These are phyloP conservation scores for Fusarium acutatum DNA, from an alignment of 2,329 filamentous ascomycete genomes.

Conservation along the genomic window DNA sequence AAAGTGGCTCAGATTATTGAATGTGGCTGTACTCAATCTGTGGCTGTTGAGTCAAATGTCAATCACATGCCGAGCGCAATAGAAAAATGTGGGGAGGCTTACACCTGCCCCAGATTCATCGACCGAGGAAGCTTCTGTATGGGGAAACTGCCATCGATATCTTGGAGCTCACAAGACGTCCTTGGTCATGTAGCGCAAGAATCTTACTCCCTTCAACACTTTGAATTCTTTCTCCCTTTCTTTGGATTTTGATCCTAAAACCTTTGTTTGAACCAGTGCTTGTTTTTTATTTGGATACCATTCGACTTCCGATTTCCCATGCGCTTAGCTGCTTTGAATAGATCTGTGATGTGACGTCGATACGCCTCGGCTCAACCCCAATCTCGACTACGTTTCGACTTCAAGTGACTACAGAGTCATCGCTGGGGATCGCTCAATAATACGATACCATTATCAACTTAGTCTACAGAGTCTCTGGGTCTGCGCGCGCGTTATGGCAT, in stretches of 20 bases:
- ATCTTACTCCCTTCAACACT: constrained; percentile 10
- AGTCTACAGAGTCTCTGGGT: not conserved
- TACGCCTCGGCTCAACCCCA: constrained; percentile 12
- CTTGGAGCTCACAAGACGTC: constrained; percentile 23
- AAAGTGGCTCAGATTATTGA: constrained; percentile 23
- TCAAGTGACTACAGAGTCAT: not conserved
- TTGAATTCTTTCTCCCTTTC: not conserved
- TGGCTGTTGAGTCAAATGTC: constrained; percentile 30
- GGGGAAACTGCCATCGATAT: constrained; percentile 15
- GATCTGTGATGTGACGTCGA: constrained; percentile 40
- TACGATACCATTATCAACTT: not conserved
- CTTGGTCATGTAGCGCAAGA: constrained; percentile 8
- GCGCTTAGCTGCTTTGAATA: constrained; percentile 13
- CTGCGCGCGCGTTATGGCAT: constrained; percentile 65
- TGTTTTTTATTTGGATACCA: not conserved
- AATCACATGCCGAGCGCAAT: constrained; percentile 42
- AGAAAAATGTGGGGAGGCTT: constrained; percentile 37
- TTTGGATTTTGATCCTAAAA: not conserved
- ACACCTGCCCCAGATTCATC: constrained; percentile 40
- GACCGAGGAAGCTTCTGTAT: constrained; percentile 41
- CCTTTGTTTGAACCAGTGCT: not conserved
- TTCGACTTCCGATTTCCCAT: constrained; percentile 17
- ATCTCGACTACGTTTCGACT: not conserved
- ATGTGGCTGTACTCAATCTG: constrained; percentile 6
- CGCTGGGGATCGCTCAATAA: not conserved